Evolutionary conservation across 345 rosid species (phyloP).

Genomic region (Aquilaria sinensis): DNA sequence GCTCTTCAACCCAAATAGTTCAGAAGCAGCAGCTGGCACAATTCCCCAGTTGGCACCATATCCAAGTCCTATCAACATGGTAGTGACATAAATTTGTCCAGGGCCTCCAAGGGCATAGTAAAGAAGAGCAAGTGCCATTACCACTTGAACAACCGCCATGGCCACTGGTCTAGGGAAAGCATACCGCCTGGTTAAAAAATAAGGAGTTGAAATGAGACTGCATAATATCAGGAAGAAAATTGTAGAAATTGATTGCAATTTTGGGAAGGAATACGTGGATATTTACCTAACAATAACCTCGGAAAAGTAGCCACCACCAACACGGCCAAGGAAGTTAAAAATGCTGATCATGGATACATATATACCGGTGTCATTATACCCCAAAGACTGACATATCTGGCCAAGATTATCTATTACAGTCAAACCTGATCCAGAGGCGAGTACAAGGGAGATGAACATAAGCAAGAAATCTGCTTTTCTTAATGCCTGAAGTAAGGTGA

Average conservation of each 20-base stretch:
- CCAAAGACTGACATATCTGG: slow-evolving; percentile 66
- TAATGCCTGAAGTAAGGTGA: slow-evolving; percentile 66
- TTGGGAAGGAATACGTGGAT: background rate
- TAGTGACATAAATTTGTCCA: slow-evolving; percentile 52
- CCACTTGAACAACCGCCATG: slow-evolving; percentile 52
- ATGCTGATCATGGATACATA: slow-evolving; percentile 83
- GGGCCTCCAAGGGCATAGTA: slow-evolving; percentile 60
- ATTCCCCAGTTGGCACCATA: slow-evolving; percentile 67
- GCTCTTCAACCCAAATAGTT: slow-evolving; percentile 64
- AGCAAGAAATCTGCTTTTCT: slow-evolving; percentile 76
- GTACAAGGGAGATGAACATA: slow-evolving; percentile 54
- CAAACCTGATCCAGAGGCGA: slow-evolving; percentile 79
- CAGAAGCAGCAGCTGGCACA: slow-evolving; percentile 57
- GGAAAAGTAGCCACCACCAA: slow-evolving; percentile 90
- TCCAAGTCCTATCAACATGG: slow-evolving; percentile 51
- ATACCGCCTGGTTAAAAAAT: slow-evolving; percentile 28
- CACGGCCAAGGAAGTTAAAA: slow-evolving; percentile 86
- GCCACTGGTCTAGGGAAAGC: slow-evolving; percentile 60
- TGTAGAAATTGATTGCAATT: background rate
- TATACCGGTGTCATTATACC: slow-evolving; percentile 47
- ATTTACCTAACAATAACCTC: slow-evolving; percentile 62
- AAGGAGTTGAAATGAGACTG: background rate
- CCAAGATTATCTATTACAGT: slow-evolving; percentile 83
- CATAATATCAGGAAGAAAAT: slow-evolving; percentile 2
- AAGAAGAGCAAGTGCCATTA: slow-evolving; percentile 58